Evolutionary conservation across 306 rosid species (phyloP).

Genomic region (Quercus parvula): DNA sequence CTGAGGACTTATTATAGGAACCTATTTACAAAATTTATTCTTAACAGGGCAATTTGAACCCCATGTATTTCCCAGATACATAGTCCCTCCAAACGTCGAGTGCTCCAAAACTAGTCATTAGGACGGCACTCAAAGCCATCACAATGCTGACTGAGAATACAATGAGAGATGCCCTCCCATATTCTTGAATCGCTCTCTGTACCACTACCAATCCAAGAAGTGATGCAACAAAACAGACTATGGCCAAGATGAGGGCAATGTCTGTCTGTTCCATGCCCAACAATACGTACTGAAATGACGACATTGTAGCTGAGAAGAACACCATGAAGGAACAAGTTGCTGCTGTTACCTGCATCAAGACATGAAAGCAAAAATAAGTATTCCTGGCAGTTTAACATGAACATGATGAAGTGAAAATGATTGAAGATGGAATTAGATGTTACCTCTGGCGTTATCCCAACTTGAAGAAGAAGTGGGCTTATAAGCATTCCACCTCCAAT

Average conservation of each 20-base stretch:
- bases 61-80: constrained; percentile 65
- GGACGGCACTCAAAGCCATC: constrained; percentile 68
- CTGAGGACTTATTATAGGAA: not conserved
- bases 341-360: constrained; percentile 55
- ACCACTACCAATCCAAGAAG: constrained; percentile 66
- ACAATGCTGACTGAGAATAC: constrained; percentile 73
- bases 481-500: constrained; percentile 96
- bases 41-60: constrained; percentile 76
- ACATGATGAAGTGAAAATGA: not conserved
- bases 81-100: constrained; percentile 57
- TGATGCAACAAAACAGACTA: constrained; percentile 66
- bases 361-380: not conserved
- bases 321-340: constrained; percentile 96
- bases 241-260: constrained; percentile 46
- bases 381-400: not conserved
- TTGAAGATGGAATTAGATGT: not conserved
- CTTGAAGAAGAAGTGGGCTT: constrained; percentile 88
- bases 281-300: constrained; percentile 67
- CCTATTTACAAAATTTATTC: constrained; percentile 7
- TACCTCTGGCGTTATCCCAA: constrained; percentile 80
- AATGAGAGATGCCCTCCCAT: constrained; percentile 82
- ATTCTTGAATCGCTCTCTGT: constrained; percentile 50
- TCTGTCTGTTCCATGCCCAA: constrained; percentile 71
- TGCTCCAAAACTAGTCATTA: constrained; percentile 81
- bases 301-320: constrained; percentile 86